Base-by-base conservation (phyloP, 1,284 basidiomycete species). In the Grifola frondosa region DNA sequence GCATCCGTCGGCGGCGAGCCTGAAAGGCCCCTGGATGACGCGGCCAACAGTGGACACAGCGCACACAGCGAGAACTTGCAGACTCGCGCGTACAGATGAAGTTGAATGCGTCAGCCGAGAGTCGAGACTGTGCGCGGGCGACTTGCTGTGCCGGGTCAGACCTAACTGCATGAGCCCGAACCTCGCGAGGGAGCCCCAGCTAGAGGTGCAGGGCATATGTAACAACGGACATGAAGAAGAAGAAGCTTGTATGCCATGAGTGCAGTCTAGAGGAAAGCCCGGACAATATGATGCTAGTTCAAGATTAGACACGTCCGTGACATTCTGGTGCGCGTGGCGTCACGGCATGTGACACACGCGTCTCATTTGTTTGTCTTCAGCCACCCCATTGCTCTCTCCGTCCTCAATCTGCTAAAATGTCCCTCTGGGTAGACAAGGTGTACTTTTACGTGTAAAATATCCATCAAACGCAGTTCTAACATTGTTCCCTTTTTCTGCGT, bases 351-450 rank as follows among this genome's bases (percentile, higher is more conserved):
- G 48, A 53, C 51, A 24, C 30, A 31, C 15, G 23, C 23, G 32
- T 23, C 40, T 30, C 15, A 28, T 31, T 35, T 16, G 12, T 24
- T 15, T 20, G 19, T 24, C 11, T 4, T 17, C 4, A 21, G 8
- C 23, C n/a, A 19, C 6, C 21, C 3, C 35, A 5, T 21, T 30
- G 17, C 22, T 29, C 13, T 37, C 15, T 20, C 21, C 22, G 13
- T 17, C 30, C 11, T 43, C 20, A 10, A 16, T 16, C 4, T n/a
- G 7, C 24, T 5, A 52, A 36, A 10, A 92, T 93, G 91, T 88
- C 89, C 52, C 82, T 94, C 49, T 94, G 90, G 89, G 91, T 93
- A 15, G 91, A 94, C 68, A 83, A 83, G 70, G 90, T 87, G 55
- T 38, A 65, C 43, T 9, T 11, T 9, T 15, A 9, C 22, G 13